Conservation (phyloP, 2,329 filamentous ascomycete species). For the Ceratocystis albifundus region DNA sequence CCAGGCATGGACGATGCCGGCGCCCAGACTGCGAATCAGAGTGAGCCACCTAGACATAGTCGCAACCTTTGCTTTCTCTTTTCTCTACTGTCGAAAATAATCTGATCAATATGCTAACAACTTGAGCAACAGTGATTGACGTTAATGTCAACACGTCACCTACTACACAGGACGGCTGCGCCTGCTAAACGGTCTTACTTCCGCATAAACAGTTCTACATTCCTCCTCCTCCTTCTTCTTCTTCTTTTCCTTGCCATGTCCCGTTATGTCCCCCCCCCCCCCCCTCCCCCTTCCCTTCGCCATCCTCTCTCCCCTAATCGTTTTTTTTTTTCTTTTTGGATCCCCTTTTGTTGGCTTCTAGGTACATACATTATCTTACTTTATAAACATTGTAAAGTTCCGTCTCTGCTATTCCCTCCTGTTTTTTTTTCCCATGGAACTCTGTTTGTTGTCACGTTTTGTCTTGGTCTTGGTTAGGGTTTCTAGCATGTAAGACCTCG, state of each 20-base stretch:
- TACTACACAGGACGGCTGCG: conserved; percentile 60
- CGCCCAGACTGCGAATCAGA: conserved; percentile 61
- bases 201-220: background rate
- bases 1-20: conserved; percentile 91
- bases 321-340: conserved; percentile 2
- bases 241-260: background rate
- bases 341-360: conserved; percentile 16
- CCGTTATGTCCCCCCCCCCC: background rate
- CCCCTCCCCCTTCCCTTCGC: too few species aligned
- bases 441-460: background rate
- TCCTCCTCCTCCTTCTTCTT: background rate
- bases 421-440: background rate
- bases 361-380: conserved; percentile 21
- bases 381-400: conserved; percentile 8
- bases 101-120: conserved; percentile 26
- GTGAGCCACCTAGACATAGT: conserved; percentile 40
- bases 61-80: background rate
- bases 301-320: conserved; percentile 14
- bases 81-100: background rate
- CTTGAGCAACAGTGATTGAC: conserved; percentile 60
- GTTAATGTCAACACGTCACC: conserved; percentile 70
- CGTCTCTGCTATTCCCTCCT: conserved; percentile 3
- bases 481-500: too few species aligned
- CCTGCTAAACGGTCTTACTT: conserved; percentile 39
- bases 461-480: background rate